Conservation (phyloP, 164 flowering plant species). For the Cinnamomum chago region DNA sequence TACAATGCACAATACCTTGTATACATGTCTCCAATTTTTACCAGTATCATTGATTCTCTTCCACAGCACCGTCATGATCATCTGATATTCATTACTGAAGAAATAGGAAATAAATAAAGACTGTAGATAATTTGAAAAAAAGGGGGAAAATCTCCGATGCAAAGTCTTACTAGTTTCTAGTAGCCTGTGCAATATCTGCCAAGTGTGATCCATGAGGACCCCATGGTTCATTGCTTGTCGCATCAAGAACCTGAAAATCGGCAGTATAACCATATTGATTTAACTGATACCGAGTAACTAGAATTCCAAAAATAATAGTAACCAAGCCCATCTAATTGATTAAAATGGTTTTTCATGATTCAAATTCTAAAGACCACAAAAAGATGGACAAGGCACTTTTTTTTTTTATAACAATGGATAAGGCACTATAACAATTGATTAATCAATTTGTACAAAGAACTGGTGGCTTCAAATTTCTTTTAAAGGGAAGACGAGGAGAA, state of each 20-base stretch:
- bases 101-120: neutral
- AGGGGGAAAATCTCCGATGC: neutral
- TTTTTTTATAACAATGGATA: neutral
- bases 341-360: neutral
- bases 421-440: neutral
- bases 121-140: neutral
- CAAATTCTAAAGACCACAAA: neutral
- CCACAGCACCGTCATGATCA: slow-evolving; percentile 94
- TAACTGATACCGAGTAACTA: neutral
- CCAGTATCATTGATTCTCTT: slow-evolving; percentile 93
- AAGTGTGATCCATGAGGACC: slow-evolving; percentile 98
- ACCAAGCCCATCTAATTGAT: neutral
- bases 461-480: neutral
- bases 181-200: slow-evolving; percentile 94
- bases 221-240: slow-evolving; percentile 99
- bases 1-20: slow-evolving; percentile 53
- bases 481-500: neutral
- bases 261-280: neutral
- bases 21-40: slow-evolving; percentile 99
- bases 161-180: slow-evolving; percentile 72
- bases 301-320: neutral
- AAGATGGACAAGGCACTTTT: neutral
- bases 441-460: neutral
- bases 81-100: slow-evolving; percentile 89
- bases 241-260: slow-evolving; percentile 80